Evolutionary conservation across 345 rosid species (phyloP).

Genomic region (thale cress (Arabidopsis thaliana)): DNA sequence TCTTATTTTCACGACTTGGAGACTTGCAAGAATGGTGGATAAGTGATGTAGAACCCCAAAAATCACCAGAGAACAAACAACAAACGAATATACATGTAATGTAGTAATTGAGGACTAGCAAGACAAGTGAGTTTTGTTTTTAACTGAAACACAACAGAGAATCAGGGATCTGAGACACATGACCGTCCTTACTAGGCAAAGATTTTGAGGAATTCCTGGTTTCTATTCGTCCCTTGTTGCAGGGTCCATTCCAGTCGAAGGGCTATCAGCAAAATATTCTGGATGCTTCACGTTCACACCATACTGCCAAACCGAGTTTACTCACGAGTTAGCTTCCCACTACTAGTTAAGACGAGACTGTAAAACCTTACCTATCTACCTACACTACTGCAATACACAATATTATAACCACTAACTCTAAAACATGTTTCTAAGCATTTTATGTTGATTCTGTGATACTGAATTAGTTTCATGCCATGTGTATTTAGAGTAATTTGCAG

Average conservation of each 20-base stretch:
- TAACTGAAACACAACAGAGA: constrained; percentile 19
- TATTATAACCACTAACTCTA: not conserved
- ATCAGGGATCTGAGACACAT: constrained; percentile 15
- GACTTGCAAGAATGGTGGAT: constrained; percentile 16
- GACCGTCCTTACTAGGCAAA: constrained; percentile 5
- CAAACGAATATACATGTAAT: constrained; percentile 37
- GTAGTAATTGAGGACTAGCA: constrained; percentile 22
- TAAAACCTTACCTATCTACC: not conserved
- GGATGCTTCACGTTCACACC: constrained; percentile 95
- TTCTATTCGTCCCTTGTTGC: constrained; percentile 65
- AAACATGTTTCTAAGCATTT: constrained; percentile 3
- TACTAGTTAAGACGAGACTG: not conserved
- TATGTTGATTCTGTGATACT: constrained; percentile 1
- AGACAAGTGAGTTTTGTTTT: constrained; percentile 27
- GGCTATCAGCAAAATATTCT: constrained; percentile 86
- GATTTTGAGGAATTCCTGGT: constrained; percentile 10
- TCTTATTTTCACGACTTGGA: constrained; percentile 16
- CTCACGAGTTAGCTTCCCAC: constrained; percentile 23
- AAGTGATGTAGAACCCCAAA: constrained; percentile 12
- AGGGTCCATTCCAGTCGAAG: constrained; percentile 70
- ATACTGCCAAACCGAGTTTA: constrained; percentile 55
- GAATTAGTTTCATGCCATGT: constrained; percentile 1
- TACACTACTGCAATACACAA: constrained; percentile 17
- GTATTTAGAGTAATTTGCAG: constrained; percentile 2
- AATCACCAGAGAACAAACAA: constrained; percentile 13